Evolutionary conservation across 768 basidiomycete genomes (phyloP), one percentile per base, ranked within the genome.

Genomic region (Tylopilus intermedius): DNA sequence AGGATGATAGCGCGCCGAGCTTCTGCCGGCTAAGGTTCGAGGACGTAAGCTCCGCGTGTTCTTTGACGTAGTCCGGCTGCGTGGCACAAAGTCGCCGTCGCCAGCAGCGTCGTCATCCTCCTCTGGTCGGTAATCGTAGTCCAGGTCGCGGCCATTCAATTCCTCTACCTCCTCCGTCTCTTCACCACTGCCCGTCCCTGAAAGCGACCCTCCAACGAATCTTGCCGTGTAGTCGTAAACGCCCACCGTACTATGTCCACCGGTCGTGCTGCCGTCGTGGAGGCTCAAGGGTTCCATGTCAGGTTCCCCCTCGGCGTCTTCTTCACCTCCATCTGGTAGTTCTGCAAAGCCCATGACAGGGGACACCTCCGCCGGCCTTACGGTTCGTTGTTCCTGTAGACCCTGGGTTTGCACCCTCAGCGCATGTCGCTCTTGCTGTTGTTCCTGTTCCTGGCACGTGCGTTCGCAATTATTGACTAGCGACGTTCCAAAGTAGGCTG

Each of bases 371-470:
- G 67, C 67, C 24, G 68, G 68, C 14, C 69, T 56, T 8, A 69
- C 68, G 48, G 68, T 69, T 38, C 57, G 58, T 49, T 69, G 68
- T 47, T 67, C 63, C 38, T 65, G 68, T 32, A 67, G 50, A 53
- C 59, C 67, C 56, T 71, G 69, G 6, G 69, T 71, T 14, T 54
- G 59, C 50, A 69, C 65, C 50, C 67, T 55, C 48, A 69, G 26
- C 18, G 60, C 68, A 47, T 60, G 67, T 8, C 65, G 58, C 43
- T 66, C 66, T 27, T 65, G 67, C 26, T 68, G 65, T 9, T 59
- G 69, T 71, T 69, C 69, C 65, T 69, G 68, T 67, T 71, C 67
- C 69, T 69, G 67, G 50, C 69, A 69, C 63, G 68, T 71, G 66
- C 68, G 67, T 52, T 69, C 67, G 58, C 68, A 69, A 56, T 58